Conservation (phyloP, 495 filamentous ascomycete species). For the Trichoderma parareesei region DNA sequence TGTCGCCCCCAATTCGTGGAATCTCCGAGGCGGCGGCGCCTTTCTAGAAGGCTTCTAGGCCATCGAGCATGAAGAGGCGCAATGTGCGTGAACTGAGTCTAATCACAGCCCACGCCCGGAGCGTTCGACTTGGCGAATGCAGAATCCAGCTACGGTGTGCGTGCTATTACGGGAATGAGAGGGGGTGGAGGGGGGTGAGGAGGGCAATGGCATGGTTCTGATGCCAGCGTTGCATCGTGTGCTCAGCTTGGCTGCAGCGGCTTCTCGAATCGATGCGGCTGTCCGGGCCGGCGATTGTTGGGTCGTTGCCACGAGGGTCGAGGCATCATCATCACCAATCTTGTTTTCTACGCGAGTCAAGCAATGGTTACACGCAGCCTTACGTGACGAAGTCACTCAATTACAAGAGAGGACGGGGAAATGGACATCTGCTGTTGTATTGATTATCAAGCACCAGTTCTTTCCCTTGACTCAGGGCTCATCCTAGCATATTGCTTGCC, state of each 20-base stretch:
- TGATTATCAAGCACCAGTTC: background rate
- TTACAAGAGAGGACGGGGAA: background rate
- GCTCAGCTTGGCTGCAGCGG: background rate
- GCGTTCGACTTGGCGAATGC: background rate
- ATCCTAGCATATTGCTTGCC: background rate
- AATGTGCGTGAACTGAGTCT: constrained; percentile 3
- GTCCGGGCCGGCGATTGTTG: background rate
- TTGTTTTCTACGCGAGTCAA: background rate
- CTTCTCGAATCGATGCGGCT: background rate
- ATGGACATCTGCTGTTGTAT: background rate
- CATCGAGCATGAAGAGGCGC: background rate
- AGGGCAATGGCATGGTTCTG: background rate
- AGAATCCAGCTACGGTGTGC: background rate
- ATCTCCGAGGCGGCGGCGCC: background rate
- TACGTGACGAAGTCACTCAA: background rate
- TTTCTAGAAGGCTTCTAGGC: constrained; percentile 6
- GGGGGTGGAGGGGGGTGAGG: background rate
- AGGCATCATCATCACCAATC: background rate
- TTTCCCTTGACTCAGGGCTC: background rate
- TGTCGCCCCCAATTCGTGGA: background rate
- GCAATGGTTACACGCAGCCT: background rate
- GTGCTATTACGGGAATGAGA: background rate
- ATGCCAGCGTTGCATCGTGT: background rate
- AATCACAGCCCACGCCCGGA: background rate
- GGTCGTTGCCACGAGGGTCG: background rate